Conservation (phyloP, 2,329 filamentous ascomycete species). For the Dryadomyces quercivorus region DNA sequence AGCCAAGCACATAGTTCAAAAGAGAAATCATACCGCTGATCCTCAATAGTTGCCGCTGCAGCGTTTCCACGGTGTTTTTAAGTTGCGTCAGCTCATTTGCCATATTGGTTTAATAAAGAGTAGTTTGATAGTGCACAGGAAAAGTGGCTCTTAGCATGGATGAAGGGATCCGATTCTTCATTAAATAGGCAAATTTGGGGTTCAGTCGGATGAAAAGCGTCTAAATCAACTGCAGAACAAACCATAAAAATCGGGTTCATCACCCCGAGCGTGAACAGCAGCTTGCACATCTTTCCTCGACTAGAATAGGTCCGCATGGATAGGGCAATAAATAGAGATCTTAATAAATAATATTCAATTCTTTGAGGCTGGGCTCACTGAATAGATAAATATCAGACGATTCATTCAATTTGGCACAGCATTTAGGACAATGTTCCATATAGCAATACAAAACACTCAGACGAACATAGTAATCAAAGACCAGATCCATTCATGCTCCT, state of each 20-base stretch:
- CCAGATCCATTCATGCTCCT: neutral
- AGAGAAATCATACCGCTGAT: conserved; percentile 7
- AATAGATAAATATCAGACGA: no score
- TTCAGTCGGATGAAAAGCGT: no score
- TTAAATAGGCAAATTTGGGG: neutral
- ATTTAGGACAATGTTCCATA: no score
- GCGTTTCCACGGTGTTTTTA: conserved; percentile 11
- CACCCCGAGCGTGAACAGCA: neutral
- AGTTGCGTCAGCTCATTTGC: conserved; percentile 12
- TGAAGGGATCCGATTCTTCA: neutral
- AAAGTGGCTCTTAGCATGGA: no score
- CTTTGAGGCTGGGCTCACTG: no score
- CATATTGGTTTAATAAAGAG: conserved; percentile 2
- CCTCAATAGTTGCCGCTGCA: conserved; percentile 10
- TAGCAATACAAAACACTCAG: no score
- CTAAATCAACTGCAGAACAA: neutral
- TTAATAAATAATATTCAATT: no score
- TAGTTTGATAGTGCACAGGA: no score
- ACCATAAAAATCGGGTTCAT: neutral
- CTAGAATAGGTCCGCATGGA: neutral
- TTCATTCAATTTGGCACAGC: no score
- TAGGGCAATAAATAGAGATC: no score
- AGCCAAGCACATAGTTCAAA: neutral
- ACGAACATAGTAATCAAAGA: no score
- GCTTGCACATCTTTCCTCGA: no score